Base-by-base conservation (phyloP, 1,284 basidiomycete genomes). In the Phylloboletellus chloephorus region DNA sequence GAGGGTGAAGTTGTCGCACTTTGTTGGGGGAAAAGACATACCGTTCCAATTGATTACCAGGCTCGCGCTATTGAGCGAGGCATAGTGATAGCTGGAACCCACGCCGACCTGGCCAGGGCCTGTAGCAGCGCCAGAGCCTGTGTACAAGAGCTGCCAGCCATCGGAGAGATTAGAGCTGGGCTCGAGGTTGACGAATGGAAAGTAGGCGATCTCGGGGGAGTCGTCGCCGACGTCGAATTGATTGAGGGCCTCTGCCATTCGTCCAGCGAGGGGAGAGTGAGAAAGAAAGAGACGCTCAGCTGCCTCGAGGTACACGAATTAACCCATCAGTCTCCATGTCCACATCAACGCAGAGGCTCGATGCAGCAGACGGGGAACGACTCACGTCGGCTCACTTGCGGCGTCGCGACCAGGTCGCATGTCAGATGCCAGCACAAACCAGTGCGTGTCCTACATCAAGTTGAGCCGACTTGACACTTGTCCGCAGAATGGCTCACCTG, bases 121-220 rank as follows among this genome's bases (percentile, higher is more conserved):
- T 12, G 60, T 54, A 3, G 70, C 67, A 40, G 73, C 78, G 8
- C 75, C 75, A 6, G 77, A 72, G 31, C 32, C 37, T 5, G 66
- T 61, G 56, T 72, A 82, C 60, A 69, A 73, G 13, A 79, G 73
- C 55, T 78, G 78, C 84, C 83, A 87, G 53, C 81, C 79, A 22
- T 66, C 67, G n/a, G 61, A 52, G 37, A 75, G 51, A 51, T 75
- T 67, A 1, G 73, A 65, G 11, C 65, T 59, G 23, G 69, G 64
- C 23, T 56, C 48, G 42, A 73, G 62, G 12, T 73, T 76, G 34
- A 65, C 52, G 44, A 77, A 73, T 15, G 83, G 84, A 42, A 63
- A 67, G 64, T 84, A 87, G 28, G 55, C 53, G 51, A 87, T 65
- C 33, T 68, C 58, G 10, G 84, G 84, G 23, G 82, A 84, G 37